Percentiles rank a stretch among this genome's conserved stretches.
phyloP scores from a whole-genome alignment of 176 grass and related monocot species.

The Bothriochloa decipiens region DNA sequence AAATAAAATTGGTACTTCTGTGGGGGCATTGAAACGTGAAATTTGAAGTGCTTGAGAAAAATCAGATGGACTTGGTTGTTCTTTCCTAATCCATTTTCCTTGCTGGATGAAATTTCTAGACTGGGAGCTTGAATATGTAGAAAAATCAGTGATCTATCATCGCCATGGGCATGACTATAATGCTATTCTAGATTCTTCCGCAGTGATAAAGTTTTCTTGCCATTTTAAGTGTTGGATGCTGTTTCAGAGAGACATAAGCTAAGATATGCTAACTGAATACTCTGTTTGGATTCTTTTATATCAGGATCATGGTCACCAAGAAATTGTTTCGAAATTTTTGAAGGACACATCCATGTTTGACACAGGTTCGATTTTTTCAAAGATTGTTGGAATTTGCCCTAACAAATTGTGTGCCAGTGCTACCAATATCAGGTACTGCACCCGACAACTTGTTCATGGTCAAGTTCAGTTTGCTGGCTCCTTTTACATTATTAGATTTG shows the following conservation, averaged over 20 bases:
- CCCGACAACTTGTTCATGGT: neutral
- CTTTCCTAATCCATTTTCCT: too few relatives aligned
- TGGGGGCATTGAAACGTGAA: neutral
- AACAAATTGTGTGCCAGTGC: neutral
- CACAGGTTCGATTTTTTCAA: neutral
- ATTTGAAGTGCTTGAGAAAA: neutral
- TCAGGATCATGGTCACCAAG: too few relatives aligned
- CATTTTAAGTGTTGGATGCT: neutral
- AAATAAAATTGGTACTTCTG: neutral
- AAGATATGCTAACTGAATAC: neutral
- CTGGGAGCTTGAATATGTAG: too few relatives aligned
- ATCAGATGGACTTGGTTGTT: too few relatives aligned
- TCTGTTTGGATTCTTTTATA: too few relatives aligned
- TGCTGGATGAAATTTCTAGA: neutral
- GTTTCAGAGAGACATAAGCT: neutral
- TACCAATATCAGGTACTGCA: neutral
- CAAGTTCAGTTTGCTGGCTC: neutral
- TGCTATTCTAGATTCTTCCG: neutral
- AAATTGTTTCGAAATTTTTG: too few relatives aligned
- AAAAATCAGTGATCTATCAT: neutral
- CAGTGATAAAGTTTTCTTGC: neutral
- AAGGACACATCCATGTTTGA: too few relatives aligned
- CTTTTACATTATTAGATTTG: neutral
- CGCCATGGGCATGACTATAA: neutral
- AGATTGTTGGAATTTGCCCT: neutral